Evolutionary conservation across 371 early-diverging fungal genomes (phyloP), one percentile per base, ranked within the genome.

Genomic region (Funneliformis caledonium): DNA sequence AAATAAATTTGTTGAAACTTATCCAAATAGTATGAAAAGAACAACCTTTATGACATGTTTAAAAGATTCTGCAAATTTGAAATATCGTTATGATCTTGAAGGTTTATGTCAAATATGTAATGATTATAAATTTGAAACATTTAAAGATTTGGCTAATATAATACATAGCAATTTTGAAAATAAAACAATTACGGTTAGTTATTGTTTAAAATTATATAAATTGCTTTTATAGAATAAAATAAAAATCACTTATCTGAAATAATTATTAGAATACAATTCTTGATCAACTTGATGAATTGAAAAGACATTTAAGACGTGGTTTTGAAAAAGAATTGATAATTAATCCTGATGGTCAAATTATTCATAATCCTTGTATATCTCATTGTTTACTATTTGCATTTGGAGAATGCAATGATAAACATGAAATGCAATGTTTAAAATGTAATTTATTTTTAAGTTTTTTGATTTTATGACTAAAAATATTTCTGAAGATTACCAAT

Each of bases 301-400:
- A 45, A 47, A 14, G 43, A 68, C 12, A 68, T 9, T 43, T 68
- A 10, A 68, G 43, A 43, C 11, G 42, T 10, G 19, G 45, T 16
- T 68, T 19, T 68, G 69, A 68, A 68, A 68, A 43, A 68, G 69
- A 68, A 68, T 43, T 68, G 14, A 43, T 8, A 16, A 12, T 68
- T 4, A 45, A 43, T 19, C 7, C 45, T 43, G 69, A 68, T 68
- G 45, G 69, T 14, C 16, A 68, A 68, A 4, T 45, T 43, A 11
- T 11, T 7, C 69, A 68, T 68, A 19, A 68, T 68, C 14, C 14
- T 11, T 70, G 70, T 43, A 70, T 70, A 45, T 43, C 43, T 14
- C 22, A 70, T 43, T 70, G 70, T 42, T 70, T 70, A 43, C 43
- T 7, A 42, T 70, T n/a, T 45, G 47, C 43, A 43, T 69, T 69